Conservation (phyloP, 2,329 filamentous ascomycete species). For the Periglandula ipomoeae region DNA sequence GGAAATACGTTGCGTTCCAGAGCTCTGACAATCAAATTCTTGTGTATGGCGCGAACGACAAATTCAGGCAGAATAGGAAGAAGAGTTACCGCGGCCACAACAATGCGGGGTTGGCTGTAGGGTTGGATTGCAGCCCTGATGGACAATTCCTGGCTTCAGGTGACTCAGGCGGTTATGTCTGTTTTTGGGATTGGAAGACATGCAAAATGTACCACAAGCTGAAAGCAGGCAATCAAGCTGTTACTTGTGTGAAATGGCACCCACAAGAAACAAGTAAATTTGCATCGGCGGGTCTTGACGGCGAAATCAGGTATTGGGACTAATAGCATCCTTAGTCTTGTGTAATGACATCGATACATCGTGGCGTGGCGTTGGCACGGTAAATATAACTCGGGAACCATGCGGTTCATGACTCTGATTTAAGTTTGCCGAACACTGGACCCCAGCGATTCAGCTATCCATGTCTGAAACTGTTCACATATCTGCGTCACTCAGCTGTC, state of each 20-base stretch:
- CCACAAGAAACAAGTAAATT: constrained; percentile 96
- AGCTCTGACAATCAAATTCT: constrained; percentile 93
- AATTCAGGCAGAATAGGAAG: constrained; percentile 95
- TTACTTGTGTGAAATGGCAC: constrained; percentile 90
- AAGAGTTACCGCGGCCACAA: constrained; percentile 96
- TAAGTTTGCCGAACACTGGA: too few relatives aligned
- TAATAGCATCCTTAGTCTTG: constrained; percentile 30
- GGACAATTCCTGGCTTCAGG: constrained; percentile 84
- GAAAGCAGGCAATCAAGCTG: constrained; percentile 68
- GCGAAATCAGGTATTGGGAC: constrained; percentile 89
- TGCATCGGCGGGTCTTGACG: constrained; percentile 81
- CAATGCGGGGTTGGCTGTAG: constrained; percentile 87
- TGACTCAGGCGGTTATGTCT: constrained; percentile 80
- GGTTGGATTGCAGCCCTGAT: constrained; percentile 80
- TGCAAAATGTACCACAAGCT: constrained; percentile 99
- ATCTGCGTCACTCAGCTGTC: too few relatives aligned
- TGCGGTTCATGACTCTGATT: too few relatives aligned
- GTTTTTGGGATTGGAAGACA: constrained; percentile 99
- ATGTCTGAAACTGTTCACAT: too few relatives aligned
- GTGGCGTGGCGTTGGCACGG: neutral
- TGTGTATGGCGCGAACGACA: constrained; percentile 88
- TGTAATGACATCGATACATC: neutral
- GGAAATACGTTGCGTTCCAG: constrained; percentile 93
- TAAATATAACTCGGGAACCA: neutral
- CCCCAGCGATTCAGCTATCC: too few relatives aligned